A percentile compares a stretch with the other conserved stretches of the same genome.
These are phyloP conservation scores for Coniochaeta hoffmannii DNA, from an alignment of 2,329 filamentous ascomycete species.

Conservation along the genomic window DNA sequence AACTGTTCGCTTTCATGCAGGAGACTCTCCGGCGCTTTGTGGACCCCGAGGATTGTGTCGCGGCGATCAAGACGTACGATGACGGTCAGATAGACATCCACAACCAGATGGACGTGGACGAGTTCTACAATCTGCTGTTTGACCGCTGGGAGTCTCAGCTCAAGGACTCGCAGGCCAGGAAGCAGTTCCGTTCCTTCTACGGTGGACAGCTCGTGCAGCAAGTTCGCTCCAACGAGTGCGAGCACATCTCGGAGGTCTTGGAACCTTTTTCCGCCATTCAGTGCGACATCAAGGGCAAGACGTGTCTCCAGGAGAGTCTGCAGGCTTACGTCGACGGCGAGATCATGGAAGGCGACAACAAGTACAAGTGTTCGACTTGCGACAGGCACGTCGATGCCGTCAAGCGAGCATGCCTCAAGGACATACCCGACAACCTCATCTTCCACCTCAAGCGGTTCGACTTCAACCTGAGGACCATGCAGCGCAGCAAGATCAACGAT, in stretches of 20 bases:
- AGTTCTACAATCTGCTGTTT: conserved; percentile 92
- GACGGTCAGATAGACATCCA: conserved; percentile 76
- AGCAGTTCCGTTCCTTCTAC: conserved; percentile 73
- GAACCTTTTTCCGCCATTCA: conserved; percentile 94
- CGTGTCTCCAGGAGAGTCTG: conserved; percentile 74
- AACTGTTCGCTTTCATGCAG: conserved; percentile 80
- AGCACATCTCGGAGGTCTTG: conserved; percentile 83
- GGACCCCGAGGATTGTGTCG: conserved; percentile 66
- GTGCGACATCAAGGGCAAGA: conserved; percentile 92
- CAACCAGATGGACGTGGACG: conserved; percentile 95
- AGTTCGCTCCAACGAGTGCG: conserved; percentile 89
- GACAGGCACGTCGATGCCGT: conserved; percentile 87
- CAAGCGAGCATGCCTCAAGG: conserved; percentile 84
- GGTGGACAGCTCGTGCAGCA: conserved; percentile 90
- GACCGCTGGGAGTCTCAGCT: conserved; percentile 86
- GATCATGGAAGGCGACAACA: conserved; percentile 96
- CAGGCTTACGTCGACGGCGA: conserved; percentile 95
- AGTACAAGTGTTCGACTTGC: conserved; percentile 93
- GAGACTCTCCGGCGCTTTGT: conserved; percentile 67
- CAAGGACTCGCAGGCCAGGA: conserved; percentile 57
- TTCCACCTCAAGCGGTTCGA: conserved; percentile 90
- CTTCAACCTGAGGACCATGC: conserved; percentile 69
- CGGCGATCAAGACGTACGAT: conserved; percentile 74
- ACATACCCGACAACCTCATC: conserved; percentile 88
- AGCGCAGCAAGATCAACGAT: conserved; percentile 91